phyloP scores from a whole-genome alignment of 2,329 filamentous ascomycete species.

The Colletotrichum caudatum region DNA sequence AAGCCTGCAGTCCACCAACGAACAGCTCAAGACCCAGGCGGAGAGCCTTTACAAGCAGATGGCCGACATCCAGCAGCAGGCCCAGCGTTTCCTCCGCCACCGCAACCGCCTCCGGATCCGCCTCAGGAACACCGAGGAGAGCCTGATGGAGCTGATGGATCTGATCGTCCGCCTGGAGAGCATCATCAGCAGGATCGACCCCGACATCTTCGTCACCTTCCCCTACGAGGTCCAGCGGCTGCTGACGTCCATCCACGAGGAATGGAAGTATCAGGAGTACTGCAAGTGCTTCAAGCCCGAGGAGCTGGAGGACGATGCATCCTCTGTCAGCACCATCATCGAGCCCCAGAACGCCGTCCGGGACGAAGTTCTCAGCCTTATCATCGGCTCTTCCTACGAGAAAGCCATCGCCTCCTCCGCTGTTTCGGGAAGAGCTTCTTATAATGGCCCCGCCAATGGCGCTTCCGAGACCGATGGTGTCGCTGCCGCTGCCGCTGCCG shows the following conservation, averaged over 20 bases:
- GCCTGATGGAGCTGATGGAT: background rate
- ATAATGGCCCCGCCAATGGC: no score
- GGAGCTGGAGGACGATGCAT: background rate
- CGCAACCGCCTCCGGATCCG: background rate
- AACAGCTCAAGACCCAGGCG: background rate
- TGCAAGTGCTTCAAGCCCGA: background rate
- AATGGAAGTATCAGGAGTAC: constrained; percentile 24
- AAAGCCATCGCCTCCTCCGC: background rate
- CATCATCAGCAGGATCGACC: background rate
- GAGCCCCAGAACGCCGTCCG: background rate
- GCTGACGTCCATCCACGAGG: background rate
- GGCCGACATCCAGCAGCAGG: background rate
- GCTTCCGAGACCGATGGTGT: background rate
- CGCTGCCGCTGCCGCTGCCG: background rate
- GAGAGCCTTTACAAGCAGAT: background rate
- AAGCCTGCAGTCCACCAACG: background rate
- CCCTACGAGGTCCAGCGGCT: background rate
- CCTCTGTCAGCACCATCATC: background rate
- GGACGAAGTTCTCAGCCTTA: background rate
- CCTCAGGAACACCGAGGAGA: background rate
- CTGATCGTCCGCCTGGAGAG: background rate
- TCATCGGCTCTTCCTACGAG: background rate
- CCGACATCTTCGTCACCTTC: constrained; percentile 2
- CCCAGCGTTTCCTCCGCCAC: background rate
- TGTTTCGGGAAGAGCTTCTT: background rate